Evolutionary conservation across 78 protist genomes (phyloP), one percentile per base, ranked within the genome.

Genomic region (Speleostelium caveatum): DNA sequence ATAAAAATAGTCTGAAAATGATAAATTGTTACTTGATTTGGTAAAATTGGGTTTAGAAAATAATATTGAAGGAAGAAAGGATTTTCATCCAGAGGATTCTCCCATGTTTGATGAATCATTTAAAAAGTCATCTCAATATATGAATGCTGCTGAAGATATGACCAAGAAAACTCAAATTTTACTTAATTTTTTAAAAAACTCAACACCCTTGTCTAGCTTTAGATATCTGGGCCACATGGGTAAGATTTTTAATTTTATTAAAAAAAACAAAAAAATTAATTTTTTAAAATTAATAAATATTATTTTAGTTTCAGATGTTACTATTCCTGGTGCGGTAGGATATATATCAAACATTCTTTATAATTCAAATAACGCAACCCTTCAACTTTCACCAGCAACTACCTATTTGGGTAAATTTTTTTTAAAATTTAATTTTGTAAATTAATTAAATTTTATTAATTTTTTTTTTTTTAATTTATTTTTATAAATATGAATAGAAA

Each of bases 141-240:
- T 63, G 38, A 49, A 16, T 33, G 86, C 86, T 16, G 3, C 74
- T 2, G 33, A 60, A 14, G 86, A 76, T 51, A 76, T 76, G 86
- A 51, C 7, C 5, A 0, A 42, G 30, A 76, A 76, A 67, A n/a
- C 63, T 33, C 61, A 60, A 2, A 8, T 12, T 5, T 24, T 76
- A 6, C 3, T 76, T 53, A 51, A 61, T 19, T 76, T 76, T 17
- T 49, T 76, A 6, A 61, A 61, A 35, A 36, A 49, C 0, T 76
- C 86, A 21, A 33, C 63, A 17, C 86, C 86, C 45, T 76, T 36
- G 3, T 76, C 86, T 5, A 41, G 75, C 10, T 63, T 76, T 19
- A 60, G 86, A 60, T 76, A 76, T n/a, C 38, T 61, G 36, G 86
- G 86, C 0, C 86, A 76, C 3, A 76, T 76, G 86, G 33, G 59